phyloP scores from a whole-genome alignment of 164 flowering plant species.

The Vitis labrusca region DNA sequence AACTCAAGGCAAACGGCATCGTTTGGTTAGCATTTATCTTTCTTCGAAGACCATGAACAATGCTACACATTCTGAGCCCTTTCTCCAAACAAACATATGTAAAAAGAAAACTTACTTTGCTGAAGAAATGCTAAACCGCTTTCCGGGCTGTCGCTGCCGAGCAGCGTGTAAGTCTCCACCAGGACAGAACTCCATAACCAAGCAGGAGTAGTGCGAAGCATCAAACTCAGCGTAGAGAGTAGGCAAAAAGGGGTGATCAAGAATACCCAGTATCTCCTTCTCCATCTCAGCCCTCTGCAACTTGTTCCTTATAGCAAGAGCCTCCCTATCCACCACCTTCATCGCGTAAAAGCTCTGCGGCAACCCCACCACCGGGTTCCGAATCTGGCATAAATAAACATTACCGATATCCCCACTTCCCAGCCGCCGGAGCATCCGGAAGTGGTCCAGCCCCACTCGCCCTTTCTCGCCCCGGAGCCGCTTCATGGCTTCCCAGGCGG shows the following conservation, averaged over 20 bases:
- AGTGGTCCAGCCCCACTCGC: constrained; percentile 65
- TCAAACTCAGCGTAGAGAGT: constrained; percentile 79
- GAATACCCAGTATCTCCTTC: constrained; percentile 70
- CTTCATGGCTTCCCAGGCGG: constrained; percentile 76
- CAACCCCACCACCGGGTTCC: constrained; percentile 39
- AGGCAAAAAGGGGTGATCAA: constrained; percentile 89
- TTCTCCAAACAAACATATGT: no score
- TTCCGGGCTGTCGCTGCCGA: constrained; percentile 56
- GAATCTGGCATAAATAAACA: constrained; percentile 74
- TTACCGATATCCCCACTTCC: constrained; percentile 83
- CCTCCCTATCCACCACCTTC: constrained; percentile 90
- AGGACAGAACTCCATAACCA: constrained; percentile 93
- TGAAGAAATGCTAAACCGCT: constrained; percentile 61
- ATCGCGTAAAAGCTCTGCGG: constrained; percentile 66
- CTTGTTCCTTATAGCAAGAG: constrained; percentile 67
- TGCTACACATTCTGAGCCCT: not conserved
- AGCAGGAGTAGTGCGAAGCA: constrained; percentile 79
- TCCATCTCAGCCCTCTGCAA: constrained; percentile 80
- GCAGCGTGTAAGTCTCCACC: constrained; percentile 78
- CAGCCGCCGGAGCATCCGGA: constrained; percentile 60
- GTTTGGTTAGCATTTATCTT: not conserved
- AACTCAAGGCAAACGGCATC: not conserved
- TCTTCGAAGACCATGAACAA: not conserved
- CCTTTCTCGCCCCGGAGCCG: constrained; percentile 41
- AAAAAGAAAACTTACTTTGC: constrained; percentile 50